Percentiles rank a stretch among this genome's conserved stretches.
These are phyloP conservation scores for Cylindrodendrum hubeiense DNA, from an alignment of 2,329 filamentous ascomycete species.

Conservation along the genomic window DNA sequence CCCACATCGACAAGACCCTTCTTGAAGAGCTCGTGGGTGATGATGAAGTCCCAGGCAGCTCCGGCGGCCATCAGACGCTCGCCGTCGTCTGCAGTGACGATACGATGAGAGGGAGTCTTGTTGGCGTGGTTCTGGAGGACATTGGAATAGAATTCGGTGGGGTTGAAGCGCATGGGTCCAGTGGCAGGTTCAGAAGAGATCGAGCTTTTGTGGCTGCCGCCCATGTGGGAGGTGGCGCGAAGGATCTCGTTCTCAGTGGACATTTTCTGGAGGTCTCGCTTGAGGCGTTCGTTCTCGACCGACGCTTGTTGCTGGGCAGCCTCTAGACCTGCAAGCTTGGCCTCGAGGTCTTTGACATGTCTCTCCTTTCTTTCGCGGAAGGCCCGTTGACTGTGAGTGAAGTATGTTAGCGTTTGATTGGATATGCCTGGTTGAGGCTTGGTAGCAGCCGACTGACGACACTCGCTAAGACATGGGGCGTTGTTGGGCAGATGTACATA, in stretches of 20 bases:
- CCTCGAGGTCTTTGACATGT: slow-evolving; percentile 92
- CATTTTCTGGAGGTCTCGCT: slow-evolving; percentile 84
- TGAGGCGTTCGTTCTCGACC: slow-evolving; percentile 88
- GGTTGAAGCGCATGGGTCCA: slow-evolving; percentile 78
- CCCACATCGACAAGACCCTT: slow-evolving; percentile 84
- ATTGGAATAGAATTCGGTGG: slow-evolving; percentile 78
- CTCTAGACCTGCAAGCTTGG: slow-evolving; percentile 83
- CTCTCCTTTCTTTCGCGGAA: slow-evolving; percentile 97
- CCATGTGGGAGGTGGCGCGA: slow-evolving; percentile 76
- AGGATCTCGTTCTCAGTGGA: slow-evolving; percentile 94
- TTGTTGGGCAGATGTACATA: neutral
- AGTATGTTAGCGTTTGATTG: slow-evolving; percentile 27
- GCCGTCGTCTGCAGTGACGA: slow-evolving; percentile 74
- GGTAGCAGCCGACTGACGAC: neutral
- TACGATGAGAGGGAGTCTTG: slow-evolving; percentile 75
- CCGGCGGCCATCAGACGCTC: slow-evolving; percentile 79
- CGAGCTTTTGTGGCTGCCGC: slow-evolving; percentile 49
- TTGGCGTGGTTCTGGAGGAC: slow-evolving; percentile 72
- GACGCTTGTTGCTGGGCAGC: slow-evolving; percentile 78
- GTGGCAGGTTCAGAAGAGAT: slow-evolving; percentile 65
- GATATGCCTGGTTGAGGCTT: neutral
- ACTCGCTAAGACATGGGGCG: neutral
- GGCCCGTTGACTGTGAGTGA: slow-evolving; percentile 80
- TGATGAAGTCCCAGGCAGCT: slow-evolving; percentile 91
- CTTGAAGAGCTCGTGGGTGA: slow-evolving; percentile 81